Conservation (phyloP, 2,329 filamentous ascomycete species). For the Fonsecaea pedrosoi region DNA sequence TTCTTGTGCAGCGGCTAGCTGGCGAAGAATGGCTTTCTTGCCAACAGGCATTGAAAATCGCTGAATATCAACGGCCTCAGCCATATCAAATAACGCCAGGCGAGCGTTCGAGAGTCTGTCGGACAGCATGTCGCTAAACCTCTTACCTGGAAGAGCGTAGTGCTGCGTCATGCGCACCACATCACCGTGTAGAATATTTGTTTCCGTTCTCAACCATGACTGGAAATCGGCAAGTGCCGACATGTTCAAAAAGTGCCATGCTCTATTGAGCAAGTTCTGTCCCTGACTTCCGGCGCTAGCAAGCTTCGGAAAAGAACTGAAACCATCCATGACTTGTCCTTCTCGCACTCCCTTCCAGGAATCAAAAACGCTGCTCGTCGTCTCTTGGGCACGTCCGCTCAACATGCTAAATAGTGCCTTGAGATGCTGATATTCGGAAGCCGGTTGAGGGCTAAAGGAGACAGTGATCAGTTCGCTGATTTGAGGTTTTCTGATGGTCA, state of each 20-base stretch:
- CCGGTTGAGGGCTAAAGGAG: slow-evolving; percentile 55
- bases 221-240: neutral
- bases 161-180: slow-evolving; percentile 1
- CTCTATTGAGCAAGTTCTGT: neutral
- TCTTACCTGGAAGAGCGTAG: slow-evolving; percentile 7
- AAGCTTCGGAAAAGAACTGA: neutral
- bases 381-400: slow-evolving; percentile 44
- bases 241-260: neutral
- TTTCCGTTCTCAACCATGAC: neutral
- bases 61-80: neutral
- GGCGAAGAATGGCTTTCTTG: slow-evolving; percentile 13
- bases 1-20: slow-evolving; percentile 29
- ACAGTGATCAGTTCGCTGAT: slow-evolving; percentile 47
- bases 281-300: neutral
- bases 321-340: neutral
- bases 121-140: slow-evolving; percentile 6
- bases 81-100: slow-evolving; percentile 1
- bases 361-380: neutral
- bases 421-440: slow-evolving; percentile 54
- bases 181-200: slow-evolving; percentile 3
- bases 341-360: neutral
- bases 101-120: slow-evolving; percentile 7
- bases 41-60: slow-evolving; percentile 1
- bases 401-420: slow-evolving; percentile 49
- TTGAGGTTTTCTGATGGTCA: slow-evolving; percentile 48